phyloP scores from a whole-genome alignment of 306 rosid genomes.

The Castanea sativa region DNA sequence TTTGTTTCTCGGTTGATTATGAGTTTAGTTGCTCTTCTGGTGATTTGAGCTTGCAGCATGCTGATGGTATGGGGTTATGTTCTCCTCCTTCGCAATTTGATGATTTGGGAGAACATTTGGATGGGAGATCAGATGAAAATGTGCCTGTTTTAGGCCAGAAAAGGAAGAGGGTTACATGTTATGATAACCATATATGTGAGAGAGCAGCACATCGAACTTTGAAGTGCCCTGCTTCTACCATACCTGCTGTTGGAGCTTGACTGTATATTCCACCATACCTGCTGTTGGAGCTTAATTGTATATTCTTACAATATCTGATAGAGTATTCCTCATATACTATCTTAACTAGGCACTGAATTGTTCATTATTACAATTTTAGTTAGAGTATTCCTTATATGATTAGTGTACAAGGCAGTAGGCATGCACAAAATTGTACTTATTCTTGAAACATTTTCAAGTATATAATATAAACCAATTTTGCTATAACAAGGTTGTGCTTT shows the following conservation, averaged over 20 bases:
- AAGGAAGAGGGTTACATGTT: too few species aligned
- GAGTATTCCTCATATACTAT: conserved; percentile 24
- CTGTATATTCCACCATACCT: too few species aligned
- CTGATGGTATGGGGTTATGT: background rate
- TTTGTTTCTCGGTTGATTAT: background rate
- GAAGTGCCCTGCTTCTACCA: background rate
- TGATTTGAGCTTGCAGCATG: background rate
- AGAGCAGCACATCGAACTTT: background rate
- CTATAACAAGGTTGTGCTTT: too few species aligned
- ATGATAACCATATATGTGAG: too few species aligned
- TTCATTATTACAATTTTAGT: background rate
- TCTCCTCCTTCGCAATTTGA: background rate
- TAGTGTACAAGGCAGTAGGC: too few species aligned
- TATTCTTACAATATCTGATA: background rate
- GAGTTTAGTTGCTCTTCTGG: background rate
- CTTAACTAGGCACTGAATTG: conserved; percentile 5
- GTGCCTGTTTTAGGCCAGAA: background rate
- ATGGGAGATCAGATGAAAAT: background rate
- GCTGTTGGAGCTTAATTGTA: too few species aligned
- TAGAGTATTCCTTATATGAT: too few species aligned
- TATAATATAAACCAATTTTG: too few species aligned
- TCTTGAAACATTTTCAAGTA: too few species aligned
- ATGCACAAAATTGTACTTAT: too few species aligned
- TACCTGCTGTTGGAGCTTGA: background rate
- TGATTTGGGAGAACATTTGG: background rate